Evolutionary conservation across 495 filamentous ascomycete species (phyloP), one percentile per base, ranked within the genome.

Genomic region (Hamigera avellanea): DNA sequence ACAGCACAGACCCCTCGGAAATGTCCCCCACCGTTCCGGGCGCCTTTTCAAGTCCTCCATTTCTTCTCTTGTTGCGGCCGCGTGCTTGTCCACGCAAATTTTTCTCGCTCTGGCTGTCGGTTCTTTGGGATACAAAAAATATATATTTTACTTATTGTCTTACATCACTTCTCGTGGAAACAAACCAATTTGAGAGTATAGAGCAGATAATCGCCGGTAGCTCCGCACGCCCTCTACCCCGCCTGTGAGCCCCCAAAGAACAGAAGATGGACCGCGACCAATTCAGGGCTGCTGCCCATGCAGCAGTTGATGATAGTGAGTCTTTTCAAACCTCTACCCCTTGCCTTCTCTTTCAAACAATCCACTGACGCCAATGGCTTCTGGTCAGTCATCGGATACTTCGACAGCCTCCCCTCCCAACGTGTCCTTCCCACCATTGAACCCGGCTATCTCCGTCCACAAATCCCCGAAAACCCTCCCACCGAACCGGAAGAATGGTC

Each of bases 291-390:
- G 87, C 89, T 26, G 91, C 86, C 19, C 73, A 83, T 40, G 72
- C 83, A 23, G 80, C 82, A 21, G 76, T 94, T 45, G 82, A 94
- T 33, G 83, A 94, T 21, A 93, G 87, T 86, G 57, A 51, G 77
- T 62, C n/a, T 23, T 21, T 32, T 4, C 21, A 23, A 23, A 6
- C 14, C 14, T 13, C n/a, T 6, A 30, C n/a, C 27, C n/a, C 12
- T 6, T 12, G 5, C 13, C 40, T n/a, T 33, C 25, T 10, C 33
- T 40, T 12, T 6, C 28, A 30, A 30, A 30, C 5, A 4, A 13
- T 30, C 28, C 28, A 6, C 12, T n/a, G 28, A 13, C 21, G 9
- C 9, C 9, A 23, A 9, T 23, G 21, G 21, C 4, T 23, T 23
- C 21, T 30, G 3, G 12, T 12, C 42, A 93, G 86, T 98, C 44